These are phyloP conservation scores for Oemleria cerasiformis DNA, from an alignment of 306 rosid species.

Conservation along the genomic window DNA sequence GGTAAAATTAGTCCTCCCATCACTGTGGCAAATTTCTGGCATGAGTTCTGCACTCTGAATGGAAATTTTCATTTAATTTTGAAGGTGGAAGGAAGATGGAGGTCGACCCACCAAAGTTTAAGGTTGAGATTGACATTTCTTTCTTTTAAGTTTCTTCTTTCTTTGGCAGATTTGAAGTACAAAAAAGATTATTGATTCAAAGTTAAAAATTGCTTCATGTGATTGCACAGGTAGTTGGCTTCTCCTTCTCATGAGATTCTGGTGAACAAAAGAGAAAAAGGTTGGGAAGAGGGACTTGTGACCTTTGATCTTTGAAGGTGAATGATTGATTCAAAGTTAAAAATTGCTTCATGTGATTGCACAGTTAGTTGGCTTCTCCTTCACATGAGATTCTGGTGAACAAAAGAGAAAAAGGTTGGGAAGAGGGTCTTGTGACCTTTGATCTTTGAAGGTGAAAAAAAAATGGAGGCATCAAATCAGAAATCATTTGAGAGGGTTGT, in stretches of 20 bases:
- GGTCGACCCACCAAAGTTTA: constrained; percentile 31
- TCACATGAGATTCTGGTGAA: constrained; percentile 15
- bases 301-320: background rate
- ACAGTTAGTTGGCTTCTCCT: constrained; percentile 28
- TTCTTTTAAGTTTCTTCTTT: constrained; percentile 20
- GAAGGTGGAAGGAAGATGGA: constrained; percentile 35
- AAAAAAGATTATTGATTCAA: background rate
- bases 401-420: background rate
- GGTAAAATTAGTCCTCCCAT: background rate
- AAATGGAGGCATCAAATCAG: constrained; percentile 51
- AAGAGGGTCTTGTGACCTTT: background rate
- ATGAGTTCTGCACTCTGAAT: constrained; percentile 11
- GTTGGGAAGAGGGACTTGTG: too few relatives aligned
- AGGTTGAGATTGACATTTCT: constrained; percentile 30
- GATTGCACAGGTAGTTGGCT: constrained; percentile 32
- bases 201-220: constrained; percentile 30
- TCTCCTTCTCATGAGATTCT: constrained; percentile 6
- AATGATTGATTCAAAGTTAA: background rate
- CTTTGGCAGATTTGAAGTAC: constrained; percentile 23
- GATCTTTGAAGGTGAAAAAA: background rate
- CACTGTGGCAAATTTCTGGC: background rate
- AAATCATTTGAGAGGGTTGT: constrained; percentile 72
- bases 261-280: constrained; percentile 8
- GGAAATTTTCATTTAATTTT: constrained; percentile 19
- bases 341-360: constrained; percentile 38